Conservation (phyloP, 192 early-diverging fungal genomes). For the Phycomyces nitens region DNA sequence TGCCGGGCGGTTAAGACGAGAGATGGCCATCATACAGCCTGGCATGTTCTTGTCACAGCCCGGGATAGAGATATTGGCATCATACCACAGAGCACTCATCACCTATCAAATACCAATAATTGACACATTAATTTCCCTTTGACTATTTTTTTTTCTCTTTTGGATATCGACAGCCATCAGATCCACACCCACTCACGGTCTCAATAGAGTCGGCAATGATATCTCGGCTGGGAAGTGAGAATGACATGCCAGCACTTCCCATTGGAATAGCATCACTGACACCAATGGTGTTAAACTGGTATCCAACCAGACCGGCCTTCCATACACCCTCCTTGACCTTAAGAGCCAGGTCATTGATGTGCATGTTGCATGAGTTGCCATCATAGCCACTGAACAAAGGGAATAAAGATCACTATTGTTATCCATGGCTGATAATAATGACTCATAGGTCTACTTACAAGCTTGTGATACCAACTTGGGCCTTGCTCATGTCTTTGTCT, state of each 20-base stretch:
- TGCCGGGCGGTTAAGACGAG: conserved; percentile 89
- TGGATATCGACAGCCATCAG: no score
- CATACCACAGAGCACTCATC: conserved; percentile 96
- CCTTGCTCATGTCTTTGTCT: conserved; percentile 73
- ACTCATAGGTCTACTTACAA: conserved; percentile 57
- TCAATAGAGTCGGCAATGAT: conserved; percentile 99
- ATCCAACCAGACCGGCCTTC: conserved; percentile 84
- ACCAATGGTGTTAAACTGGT: conserved; percentile 97
- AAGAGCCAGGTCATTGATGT: conserved; percentile 80
- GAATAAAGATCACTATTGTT: background rate
- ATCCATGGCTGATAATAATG: background rate
- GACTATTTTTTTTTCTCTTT: no score
- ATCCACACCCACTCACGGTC: conserved; percentile 82
- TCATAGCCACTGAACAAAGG: conserved; percentile 74
- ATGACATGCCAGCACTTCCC: conserved; percentile 92
- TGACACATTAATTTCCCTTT: background rate
- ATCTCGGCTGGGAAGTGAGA: conserved; percentile 92
- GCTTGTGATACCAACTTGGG: conserved; percentile 93
- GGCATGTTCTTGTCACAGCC: conserved; percentile 93
- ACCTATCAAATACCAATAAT: conserved; percentile 43
- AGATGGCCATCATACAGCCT: conserved; percentile 93
- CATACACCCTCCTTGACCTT: conserved; percentile 91
- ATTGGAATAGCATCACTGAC: conserved; percentile 97
- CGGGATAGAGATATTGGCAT: conserved; percentile 95
- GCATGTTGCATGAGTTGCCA: conserved; percentile 99